A percentile compares a stretch with the other conserved stretches of the same genome.
Evolutionary conservation across 805 yeast species (phyloP).

Genomic region (Starmerella geochares): DNA sequence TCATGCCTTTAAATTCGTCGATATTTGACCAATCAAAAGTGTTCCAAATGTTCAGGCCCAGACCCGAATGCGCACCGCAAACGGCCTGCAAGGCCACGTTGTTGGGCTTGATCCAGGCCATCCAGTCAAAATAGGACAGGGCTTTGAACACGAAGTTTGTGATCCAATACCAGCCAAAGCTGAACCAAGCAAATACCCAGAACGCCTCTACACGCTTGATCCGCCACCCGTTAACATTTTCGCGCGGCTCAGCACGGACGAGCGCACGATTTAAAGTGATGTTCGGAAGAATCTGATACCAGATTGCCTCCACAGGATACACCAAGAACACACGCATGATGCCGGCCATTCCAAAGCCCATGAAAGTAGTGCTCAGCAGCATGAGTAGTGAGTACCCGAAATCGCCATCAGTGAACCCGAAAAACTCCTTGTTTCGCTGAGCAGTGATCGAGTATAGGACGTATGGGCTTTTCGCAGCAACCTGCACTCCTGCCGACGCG

Average conservation of each 20-base stretch:
- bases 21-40: constrained; percentile 41
- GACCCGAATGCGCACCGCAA: constrained; percentile 40
- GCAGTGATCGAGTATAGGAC: constrained; percentile 38
- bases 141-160: constrained; percentile 58
- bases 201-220: constrained; percentile 45
- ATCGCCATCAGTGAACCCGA: constrained; percentile 13
- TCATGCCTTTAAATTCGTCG: constrained; percentile 29
- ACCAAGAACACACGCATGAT: constrained; percentile 48
- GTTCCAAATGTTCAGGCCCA: constrained; percentile 46
- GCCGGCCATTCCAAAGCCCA: constrained; percentile 61
- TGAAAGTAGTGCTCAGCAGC: constrained; percentile 45
- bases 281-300: constrained; percentile 38
- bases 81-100: constrained; percentile 40
- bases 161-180: constrained; percentile 51
- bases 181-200: constrained; percentile 36
- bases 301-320: constrained; percentile 42
- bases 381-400: constrained; percentile 47
- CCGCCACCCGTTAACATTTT: constrained; percentile 48
- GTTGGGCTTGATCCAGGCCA: constrained; percentile 47
- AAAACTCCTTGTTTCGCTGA: constrained; percentile 26
- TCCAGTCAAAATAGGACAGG: constrained; percentile 52
- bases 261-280: constrained; percentile 43
- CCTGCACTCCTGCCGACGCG: constrained; percentile 20
- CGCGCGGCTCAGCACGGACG: constrained; percentile 34
- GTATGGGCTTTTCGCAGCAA: constrained; percentile 19